These are phyloP conservation scores for Speleostelium caveatum DNA, from an alignment of 78 protist species.

Conservation along the genomic window DNA sequence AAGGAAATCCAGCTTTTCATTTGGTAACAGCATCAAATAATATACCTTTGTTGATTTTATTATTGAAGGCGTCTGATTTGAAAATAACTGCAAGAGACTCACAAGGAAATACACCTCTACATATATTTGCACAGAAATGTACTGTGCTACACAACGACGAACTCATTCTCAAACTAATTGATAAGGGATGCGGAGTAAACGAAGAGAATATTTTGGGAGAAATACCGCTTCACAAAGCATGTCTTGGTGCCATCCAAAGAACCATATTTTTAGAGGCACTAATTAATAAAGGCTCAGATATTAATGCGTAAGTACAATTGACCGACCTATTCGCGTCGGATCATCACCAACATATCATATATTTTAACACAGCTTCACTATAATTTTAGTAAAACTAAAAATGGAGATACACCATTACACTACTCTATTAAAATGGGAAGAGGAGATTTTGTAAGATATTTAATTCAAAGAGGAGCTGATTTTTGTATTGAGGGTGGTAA, in stretches of 20 bases:
- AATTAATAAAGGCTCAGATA: slow-evolving; percentile 47
- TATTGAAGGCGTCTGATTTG: slow-evolving; percentile 35
- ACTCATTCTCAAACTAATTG: slow-evolving; percentile 28
- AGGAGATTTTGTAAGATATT: slow-evolving; percentile 45
- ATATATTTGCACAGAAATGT: slow-evolving; percentile 42
- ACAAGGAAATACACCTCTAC: slow-evolving; percentile 70
- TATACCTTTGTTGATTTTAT: slow-evolving; percentile 24
- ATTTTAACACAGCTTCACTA: neutral
- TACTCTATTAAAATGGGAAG: slow-evolving; percentile 79
- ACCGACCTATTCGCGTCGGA: neutral
- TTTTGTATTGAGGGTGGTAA: slow-evolving; percentile 46
- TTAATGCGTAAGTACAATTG: slow-evolving; percentile 43
- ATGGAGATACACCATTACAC: slow-evolving; percentile 77
- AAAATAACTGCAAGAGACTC: slow-evolving; percentile 36
- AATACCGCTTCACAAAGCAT: slow-evolving; percentile 68
- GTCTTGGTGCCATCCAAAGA: slow-evolving; percentile 23
- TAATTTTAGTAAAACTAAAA: slow-evolving; percentile 35
- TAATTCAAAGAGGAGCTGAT: slow-evolving; percentile 75
- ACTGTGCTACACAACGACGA: slow-evolving; percentile 9
- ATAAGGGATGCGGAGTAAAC: slow-evolving; percentile 40
- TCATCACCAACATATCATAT: neutral
- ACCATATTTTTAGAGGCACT: slow-evolving; percentile 14
- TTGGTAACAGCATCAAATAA: slow-evolving; percentile 42
- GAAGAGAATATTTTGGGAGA: slow-evolving; percentile 52
- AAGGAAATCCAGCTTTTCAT: slow-evolving; percentile 63